Base-by-base conservation (phyloP, 2,329 filamentous ascomycete genomes). In the Grosmannia serpens region DNA sequence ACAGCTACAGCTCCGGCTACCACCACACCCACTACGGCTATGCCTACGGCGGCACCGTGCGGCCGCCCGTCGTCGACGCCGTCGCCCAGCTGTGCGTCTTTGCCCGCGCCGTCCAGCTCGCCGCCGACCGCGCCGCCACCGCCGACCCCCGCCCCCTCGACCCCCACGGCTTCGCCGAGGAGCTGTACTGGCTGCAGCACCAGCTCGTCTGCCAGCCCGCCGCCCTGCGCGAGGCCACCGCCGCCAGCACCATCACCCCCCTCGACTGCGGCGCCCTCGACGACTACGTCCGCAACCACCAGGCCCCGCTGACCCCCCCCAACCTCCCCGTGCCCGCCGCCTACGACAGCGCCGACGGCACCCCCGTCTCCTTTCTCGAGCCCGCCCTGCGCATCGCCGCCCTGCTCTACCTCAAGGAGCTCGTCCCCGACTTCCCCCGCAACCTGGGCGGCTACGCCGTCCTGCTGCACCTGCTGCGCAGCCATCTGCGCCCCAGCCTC, bases 391-490 rank as follows among this genome's bases (percentile, higher is more conserved):
- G 70, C 20, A 64, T 69, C 20, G 63, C 64, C 33, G 64, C 62
- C 11, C 62, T 72, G 24, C 63, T 71, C 2, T 70, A 66, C 57
- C 62, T 71, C 27, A 70, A 70, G 52, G 67, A 70, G 46, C 64
- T 69, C 11, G 61, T 71, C 1, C 69, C 70, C 1, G 68, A 69
- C 55, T 68, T 64, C 55, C 68, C 67, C 20, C 64, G 65, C 55
- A 70, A 69, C 50, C 53, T 70, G 0, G 68, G 69, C 58, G 67
- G 67, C 26, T 70, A 69, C 55, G 64, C 63, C 7, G 64, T 70
- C 3, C 61, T 70, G 22, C 62, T 72, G 29, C 54, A 58, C 10
- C 62, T 71, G 17, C 63, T 71, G 38, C 62, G 61, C 8, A 55
- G 61, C 22, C 65, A 69, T 26, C 59, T 70, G 2, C 53, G 52